These are phyloP conservation scores for Coniella vitis DNA, from an alignment of 2,329 filamentous ascomycete species.

Conservation along the genomic window DNA sequence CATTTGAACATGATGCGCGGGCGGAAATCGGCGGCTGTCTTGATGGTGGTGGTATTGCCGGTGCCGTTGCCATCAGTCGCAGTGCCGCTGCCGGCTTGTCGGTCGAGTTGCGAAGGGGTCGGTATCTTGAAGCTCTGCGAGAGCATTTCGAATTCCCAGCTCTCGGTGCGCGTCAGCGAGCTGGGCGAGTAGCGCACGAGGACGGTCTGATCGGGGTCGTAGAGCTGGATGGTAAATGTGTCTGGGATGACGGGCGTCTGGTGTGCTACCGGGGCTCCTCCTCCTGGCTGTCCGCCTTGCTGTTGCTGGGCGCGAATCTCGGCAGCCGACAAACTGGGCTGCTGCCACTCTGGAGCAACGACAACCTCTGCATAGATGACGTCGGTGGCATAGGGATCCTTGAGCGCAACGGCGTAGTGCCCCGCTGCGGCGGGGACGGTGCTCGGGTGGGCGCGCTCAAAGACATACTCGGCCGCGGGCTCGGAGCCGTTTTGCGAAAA, in stretches of 20 bases:
- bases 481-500: conserved; percentile 71
- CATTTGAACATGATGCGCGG: conserved; percentile 81
- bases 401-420: conserved; percentile 79
- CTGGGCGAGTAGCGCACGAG: conserved; percentile 63
- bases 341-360: conserved; percentile 77
- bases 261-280: conserved; percentile 33
- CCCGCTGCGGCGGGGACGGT: conserved; percentile 60
- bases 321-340: conserved; percentile 73
- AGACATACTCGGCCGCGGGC: conserved; percentile 69
- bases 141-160: conserved; percentile 91
- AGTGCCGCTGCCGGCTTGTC: conserved; percentile 40
- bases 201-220: conserved; percentile 86
- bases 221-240: conserved; percentile 78
- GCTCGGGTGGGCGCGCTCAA: conserved; percentile 69
- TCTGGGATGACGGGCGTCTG: conserved; percentile 68
- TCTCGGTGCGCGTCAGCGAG: conserved; percentile 71
- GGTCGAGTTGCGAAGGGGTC: conserved; percentile 71
- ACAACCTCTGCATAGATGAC: conserved; percentile 84
- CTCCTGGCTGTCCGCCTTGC: conserved; percentile 14
- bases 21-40: conserved; percentile 36
- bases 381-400: conserved; percentile 73
- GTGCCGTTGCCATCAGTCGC: no score
- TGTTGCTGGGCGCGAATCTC: conserved; percentile 59
- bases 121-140: conserved; percentile 77
- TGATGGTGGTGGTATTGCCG: no score